Evolutionary conservation across 495 filamentous ascomycete genomes (phyloP).

Genomic region (Penicillium ucsense): DNA sequence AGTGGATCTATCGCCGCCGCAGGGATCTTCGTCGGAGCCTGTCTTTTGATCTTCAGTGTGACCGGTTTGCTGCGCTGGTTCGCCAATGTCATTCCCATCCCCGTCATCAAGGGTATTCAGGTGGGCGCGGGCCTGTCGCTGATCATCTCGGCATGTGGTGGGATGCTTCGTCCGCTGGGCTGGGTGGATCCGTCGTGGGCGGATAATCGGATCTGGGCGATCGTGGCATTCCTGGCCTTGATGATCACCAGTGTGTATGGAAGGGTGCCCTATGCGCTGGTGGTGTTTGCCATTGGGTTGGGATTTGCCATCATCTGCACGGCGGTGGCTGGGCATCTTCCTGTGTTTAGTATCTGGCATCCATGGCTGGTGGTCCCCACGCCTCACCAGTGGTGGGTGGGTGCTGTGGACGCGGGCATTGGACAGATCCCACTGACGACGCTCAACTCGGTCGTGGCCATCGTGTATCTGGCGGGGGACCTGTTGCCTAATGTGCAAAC

Average conservation of each 20-base stretch:
- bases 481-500: slow-evolving; percentile 57
- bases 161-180: slow-evolving; percentile 48
- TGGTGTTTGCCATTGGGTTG: slow-evolving; percentile 57
- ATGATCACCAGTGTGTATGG: slow-evolving; percentile 49
- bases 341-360: slow-evolving; percentile 41
- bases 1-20: slow-evolving; percentile 64
- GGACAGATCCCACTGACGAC: slow-evolving; percentile 85
- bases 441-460: slow-evolving; percentile 84
- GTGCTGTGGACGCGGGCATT: slow-evolving; percentile 51
- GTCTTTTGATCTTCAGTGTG: slow-evolving; percentile 64
- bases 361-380: slow-evolving; percentile 35
- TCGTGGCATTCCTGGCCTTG: slow-evolving; percentile 59
- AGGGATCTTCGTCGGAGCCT: slow-evolving; percentile 61
- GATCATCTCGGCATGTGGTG: slow-evolving; percentile 59
- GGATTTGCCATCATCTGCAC: slow-evolving; percentile 41
- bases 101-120: slow-evolving; percentile 89
- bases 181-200: slow-evolving; percentile 50
- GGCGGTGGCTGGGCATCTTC: slow-evolving; percentile 24
- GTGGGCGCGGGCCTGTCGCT: slow-evolving; percentile 79
- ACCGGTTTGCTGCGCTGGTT: slow-evolving; percentile 67
- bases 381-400: slow-evolving; percentile 35
- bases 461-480: slow-evolving; percentile 61
- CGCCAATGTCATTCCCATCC: slow-evolving; percentile 62
- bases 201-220: slow-evolving; percentile 66
- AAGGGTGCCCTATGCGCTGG: slow-evolving; percentile 64